Percentiles rank a stretch among this genome's conserved stretches.
These are phyloP conservation scores for Pichia rugopelliculosa DNA, from an alignment of 805 yeast genomes.

Conservation along the genomic window DNA sequence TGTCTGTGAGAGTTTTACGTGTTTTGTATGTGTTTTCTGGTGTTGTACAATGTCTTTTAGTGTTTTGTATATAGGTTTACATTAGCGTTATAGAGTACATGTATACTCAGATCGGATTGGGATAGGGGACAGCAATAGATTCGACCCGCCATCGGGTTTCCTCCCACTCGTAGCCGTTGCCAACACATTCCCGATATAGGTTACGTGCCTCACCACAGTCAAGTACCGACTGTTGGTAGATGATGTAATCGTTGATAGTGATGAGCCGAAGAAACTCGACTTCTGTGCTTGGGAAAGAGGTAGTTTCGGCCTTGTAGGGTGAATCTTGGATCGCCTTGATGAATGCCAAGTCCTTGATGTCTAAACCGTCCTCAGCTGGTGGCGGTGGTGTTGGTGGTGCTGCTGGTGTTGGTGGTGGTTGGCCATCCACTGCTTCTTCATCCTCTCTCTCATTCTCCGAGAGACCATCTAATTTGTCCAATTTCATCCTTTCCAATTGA, in stretches of 20 bases:
- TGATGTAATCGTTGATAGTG: constrained; percentile 31
- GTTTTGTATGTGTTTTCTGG: too few species aligned
- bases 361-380: background rate
- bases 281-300: constrained; percentile 25
- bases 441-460: background rate
- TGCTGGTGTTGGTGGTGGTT: too few species aligned
- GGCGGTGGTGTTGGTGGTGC: too few species aligned
- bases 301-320: constrained; percentile 20
- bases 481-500: background rate
- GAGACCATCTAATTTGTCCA: background rate
- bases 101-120: background rate
- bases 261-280: constrained; percentile 29
- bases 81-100: background rate
- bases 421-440: background rate
- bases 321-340: constrained; percentile 20
- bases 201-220: background rate
- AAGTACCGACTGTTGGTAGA: background rate
- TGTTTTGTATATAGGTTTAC: too few species aligned
- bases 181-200: background rate
- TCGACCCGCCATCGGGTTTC: background rate
- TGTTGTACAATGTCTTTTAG: too few species aligned
- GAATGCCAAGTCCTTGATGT: constrained; percentile 12
- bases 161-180: background rate
- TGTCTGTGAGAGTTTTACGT: too few species aligned
- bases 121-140: background rate